These are phyloP conservation scores for Vigna hirtella DNA, from an alignment of 306 rosid species.

Conservation along the genomic window DNA sequence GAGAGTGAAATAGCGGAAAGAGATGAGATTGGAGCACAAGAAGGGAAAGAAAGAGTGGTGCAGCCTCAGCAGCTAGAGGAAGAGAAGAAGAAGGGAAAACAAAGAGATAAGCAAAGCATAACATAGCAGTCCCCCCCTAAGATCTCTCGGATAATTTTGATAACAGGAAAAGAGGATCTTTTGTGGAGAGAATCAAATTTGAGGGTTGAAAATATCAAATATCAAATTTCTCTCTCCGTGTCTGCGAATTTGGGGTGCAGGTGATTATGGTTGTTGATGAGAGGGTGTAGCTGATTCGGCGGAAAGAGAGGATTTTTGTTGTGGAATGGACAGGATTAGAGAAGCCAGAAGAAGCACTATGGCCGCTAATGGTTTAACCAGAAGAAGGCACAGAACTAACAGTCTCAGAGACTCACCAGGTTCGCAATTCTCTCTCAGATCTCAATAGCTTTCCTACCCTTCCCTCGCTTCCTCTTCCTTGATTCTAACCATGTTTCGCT, in stretches of 20 bases:
- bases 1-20: conserved; percentile 79
- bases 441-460: conserved; percentile 36
- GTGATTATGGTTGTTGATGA: conserved; percentile 57
- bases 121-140: conserved; percentile 18
- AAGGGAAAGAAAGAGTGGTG: conserved; percentile 51
- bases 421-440: conserved; percentile 64
- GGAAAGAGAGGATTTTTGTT: neutral
- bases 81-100: conserved; percentile 14
- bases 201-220: conserved; percentile 6
- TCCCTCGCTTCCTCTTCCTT: neutral
- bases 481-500: conserved; percentile 24
- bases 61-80: conserved; percentile 25
- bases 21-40: conserved; percentile 72
- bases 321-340: conserved; percentile 87
- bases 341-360: conserved; percentile 73
- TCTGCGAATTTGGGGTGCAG: conserved; percentile 34
- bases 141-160: conserved; percentile 55
- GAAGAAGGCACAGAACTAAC: conserved; percentile 80
- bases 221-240: neutral
- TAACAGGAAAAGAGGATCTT: conserved; percentile 17
- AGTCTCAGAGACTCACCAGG: conserved; percentile 96
- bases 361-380: conserved; percentile 78
- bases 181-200: conserved; percentile 36
- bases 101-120: conserved; percentile 42
- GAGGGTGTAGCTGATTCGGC: conserved; percentile 52